phyloP scores from a whole-genome alignment of 73 alveolate genomes.

The Paramecium tetraurelia region DNA sequence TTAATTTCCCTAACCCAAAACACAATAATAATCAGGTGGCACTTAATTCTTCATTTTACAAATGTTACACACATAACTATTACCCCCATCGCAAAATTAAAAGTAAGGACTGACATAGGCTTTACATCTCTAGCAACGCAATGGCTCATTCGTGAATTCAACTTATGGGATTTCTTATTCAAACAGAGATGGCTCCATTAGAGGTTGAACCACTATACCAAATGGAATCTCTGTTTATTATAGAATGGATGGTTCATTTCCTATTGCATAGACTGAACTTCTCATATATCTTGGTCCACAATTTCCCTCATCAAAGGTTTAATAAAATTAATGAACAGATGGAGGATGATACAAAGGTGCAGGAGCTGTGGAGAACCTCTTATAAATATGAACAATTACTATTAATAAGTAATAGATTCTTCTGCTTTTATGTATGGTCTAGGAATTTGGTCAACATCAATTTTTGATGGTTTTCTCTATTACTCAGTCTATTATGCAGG shows the following conservation, averaged over 20 bases:
- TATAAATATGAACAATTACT: not conserved
- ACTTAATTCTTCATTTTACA: slow-evolving; percentile 68
- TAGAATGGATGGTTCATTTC: slow-evolving; percentile 47
- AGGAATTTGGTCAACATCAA: slow-evolving; percentile 25
- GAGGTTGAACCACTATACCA: slow-evolving; percentile 54
- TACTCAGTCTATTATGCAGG: not conserved
- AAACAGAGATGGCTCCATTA: slow-evolving; percentile 22
- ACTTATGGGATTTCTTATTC: slow-evolving; percentile 47
- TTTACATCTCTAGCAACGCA: slow-evolving; percentile 75
- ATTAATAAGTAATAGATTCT: not conserved
- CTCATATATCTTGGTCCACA: slow-evolving; percentile 79
- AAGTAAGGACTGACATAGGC: slow-evolving; percentile 77
- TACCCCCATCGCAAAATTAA: slow-evolving; percentile 67
- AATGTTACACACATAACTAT: slow-evolving; percentile 69
- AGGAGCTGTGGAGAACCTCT: slow-evolving; percentile 45
- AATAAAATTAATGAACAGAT: not conserved
- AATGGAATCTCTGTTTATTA: slow-evolving; percentile 50
- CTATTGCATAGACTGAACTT: slow-evolving; percentile 58
- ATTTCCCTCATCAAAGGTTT: slow-evolving; percentile 70
- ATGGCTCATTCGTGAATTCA: slow-evolving; percentile 54
- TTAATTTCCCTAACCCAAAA: slow-evolving; percentile 44
- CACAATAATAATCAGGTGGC: slow-evolving; percentile 65
- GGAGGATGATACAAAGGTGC: slow-evolving; percentile 51
- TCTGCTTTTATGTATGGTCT: slow-evolving; percentile 12
- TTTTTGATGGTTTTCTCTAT: not conserved